Evolutionary conservation across 257 asterid species (phyloP).

Genomic region (Petunia secreta): DNA sequence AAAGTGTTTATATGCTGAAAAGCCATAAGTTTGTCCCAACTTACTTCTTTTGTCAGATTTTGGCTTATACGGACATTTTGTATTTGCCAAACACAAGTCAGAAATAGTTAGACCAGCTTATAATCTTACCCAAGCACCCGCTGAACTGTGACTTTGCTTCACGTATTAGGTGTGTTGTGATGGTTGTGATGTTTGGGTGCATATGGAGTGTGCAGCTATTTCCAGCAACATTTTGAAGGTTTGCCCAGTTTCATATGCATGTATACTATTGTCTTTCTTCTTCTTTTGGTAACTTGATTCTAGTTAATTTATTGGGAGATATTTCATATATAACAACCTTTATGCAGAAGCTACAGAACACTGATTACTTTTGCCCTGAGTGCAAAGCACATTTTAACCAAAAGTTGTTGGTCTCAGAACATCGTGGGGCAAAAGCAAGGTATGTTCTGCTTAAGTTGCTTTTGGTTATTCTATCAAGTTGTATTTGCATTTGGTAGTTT

Average conservation of each 20-base stretch:
- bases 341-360: conserved; percentile 58
- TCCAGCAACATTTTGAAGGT: conserved; percentile 69
- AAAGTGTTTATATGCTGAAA: no score
- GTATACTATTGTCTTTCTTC: not conserved
- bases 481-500: conserved; percentile 6
- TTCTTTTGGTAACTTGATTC: conserved; percentile 24
- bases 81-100: no score
- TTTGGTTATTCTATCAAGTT: conserved; percentile 22
- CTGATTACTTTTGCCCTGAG: conserved; percentile 80
- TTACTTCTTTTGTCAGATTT: no score
- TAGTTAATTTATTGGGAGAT: conserved; percentile 32
- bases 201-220: conserved; percentile 84
- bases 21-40: no score
- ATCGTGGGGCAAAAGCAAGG: conserved; percentile 46
- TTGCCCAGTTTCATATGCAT: conserved; percentile 29
- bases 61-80: no score
- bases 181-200: conserved; percentile 95
- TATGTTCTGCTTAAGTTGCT: conserved; percentile 34
- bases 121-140: not conserved
- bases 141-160: not conserved
- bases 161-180: conserved; percentile 77
- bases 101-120: not conserved
- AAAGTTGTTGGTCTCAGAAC: conserved; percentile 40
- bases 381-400: conserved; percentile 63
- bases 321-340: conserved; percentile 32